Base-by-base conservation (phyloP, 1,284 basidiomycete species). In the Tylopilus sp. region DNA sequence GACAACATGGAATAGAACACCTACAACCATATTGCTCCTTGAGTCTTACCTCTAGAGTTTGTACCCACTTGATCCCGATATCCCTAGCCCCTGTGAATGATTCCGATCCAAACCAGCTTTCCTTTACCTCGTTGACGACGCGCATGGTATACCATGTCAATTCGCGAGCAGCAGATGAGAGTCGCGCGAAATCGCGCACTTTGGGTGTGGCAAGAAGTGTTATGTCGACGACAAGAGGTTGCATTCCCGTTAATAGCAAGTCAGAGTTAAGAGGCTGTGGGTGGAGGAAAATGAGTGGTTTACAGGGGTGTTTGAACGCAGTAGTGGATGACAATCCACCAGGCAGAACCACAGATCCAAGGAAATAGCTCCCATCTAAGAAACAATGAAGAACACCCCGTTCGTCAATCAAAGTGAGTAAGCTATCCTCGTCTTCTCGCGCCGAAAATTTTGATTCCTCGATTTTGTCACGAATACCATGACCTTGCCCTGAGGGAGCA, bases 351-450 rank as follows among this genome's bases (percentile, higher is more conserved):
- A 88, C 68, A 32, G 79, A 74, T 33, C 93, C 92, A 31, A 95
- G 76, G 42, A 86, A 81, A 70, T 89, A 92, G 54, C 82, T 82
- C 24, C 92, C 92, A 63, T 94, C 91, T 44, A 94, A 73, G 68
- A 84, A 91, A 59, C 73, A 79, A 64, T 85, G 78, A 43, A 89
- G 65, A 54, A 68, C 66, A 7, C 89, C 87, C 22, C 68, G 57
- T 49, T 77, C 72, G 63, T 90, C 87, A 19, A 82, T 69, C 37
- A 83, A 76, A 28, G 77, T 75, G 20, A 91, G 74, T 48, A 90
- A 71, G 62, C 85, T 90, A 61, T 85, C 86, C 49, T 78, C 74
- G 54, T 82, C 78, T 52, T 68, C 70, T 40, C 19, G 56, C 35
- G 56, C 52, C 42, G 48, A 52, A 53, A 53, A 49, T 29, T 41